Evolutionary conservation across 176 grass and related monocot species (phyloP), one percentile per base, ranked within the genome.

Genomic region (Cenchrus fungigraminus): DNA sequence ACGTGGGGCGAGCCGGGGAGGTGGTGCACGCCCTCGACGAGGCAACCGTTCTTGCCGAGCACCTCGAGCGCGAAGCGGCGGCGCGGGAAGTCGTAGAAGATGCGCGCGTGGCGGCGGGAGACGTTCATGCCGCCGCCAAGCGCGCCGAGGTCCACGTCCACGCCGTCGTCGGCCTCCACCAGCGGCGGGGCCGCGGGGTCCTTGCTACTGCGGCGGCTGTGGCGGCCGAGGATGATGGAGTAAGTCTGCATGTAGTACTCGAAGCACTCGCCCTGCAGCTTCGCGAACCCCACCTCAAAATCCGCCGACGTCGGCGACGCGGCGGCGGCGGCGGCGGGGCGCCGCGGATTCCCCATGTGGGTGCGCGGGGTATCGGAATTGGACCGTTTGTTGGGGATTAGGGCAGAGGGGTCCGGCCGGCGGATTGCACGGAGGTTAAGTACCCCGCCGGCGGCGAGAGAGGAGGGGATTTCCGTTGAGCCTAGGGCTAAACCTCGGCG

Each of bases 201-300:
- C 84, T 85, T 94, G 81, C 88, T 89, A 88, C 82, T 89, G 81
- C 88, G 92, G 88, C 77, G 87, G 71, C 95, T 94, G 79, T 85
- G 81, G 84, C 92, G 90, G 53, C 95, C 95, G 19, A 97, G 92
- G 54, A 88, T 52, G 84, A 94, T 94, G 71, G 95, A 97, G 85
- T 97, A 97, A 51, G 95, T 94, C 83, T 97, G 95, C 92, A 97
- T 97, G 95, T 91, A 97, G 88, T 92, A 92, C 84, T 94, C 92
- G 84, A 97, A 97, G 64, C 85, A 87, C 70, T 94, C 88, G 4
- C 95, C 95, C 68, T 97, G 90, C 12, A 97, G 95, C 88, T 97
- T 97, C 40, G 95, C 95, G 59, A 97, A 94, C 14, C 92, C 95
- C 53, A 97, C 88, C 82, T 95, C 92, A 40, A 75, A 60, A 60